phyloP scores from a whole-genome alignment of 78 protist species.

The Pelomyxa schiedti region DNA sequence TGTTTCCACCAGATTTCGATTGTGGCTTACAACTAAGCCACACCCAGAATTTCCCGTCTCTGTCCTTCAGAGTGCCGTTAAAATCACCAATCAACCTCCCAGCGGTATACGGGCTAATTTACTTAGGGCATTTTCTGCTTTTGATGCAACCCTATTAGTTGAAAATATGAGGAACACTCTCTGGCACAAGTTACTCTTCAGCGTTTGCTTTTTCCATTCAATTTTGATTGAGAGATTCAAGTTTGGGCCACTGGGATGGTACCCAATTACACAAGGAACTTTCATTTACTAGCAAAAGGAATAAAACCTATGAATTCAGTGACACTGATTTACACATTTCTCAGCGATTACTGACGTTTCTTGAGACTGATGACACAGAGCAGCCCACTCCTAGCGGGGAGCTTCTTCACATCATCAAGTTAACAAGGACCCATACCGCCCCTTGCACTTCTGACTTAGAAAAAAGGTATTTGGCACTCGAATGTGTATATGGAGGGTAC shows the following conservation, averaged over 20 bases:
- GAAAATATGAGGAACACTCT: too few relatives aligned
- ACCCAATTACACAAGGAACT: too few relatives aligned
- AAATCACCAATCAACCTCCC: constrained; percentile 90
- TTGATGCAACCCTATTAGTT: too few relatives aligned
- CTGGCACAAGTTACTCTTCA: constrained; percentile 47
- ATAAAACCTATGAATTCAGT: constrained; percentile 72
- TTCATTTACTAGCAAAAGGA: too few relatives aligned
- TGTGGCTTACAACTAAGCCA: constrained; percentile 81
- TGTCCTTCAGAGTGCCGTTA: constrained; percentile 67
- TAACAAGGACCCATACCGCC: too few relatives aligned
- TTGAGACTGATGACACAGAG: background rate
- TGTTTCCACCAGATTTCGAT: constrained; percentile 57
- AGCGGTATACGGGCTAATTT: constrained; percentile 66
- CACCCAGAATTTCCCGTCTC: constrained; percentile 76
- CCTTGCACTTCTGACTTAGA: too few relatives aligned
- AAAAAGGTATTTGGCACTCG: too few relatives aligned
- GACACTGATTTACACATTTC: constrained; percentile 47
- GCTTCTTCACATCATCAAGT: too few relatives aligned
- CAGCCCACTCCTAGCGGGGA: background rate
- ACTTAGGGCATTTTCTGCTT: constrained; percentile 30
- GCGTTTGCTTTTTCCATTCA: constrained; percentile 66
- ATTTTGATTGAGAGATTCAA: constrained; percentile 63
- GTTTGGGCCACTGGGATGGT: constrained; percentile 77
- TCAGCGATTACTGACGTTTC: background rate
- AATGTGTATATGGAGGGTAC: constrained; percentile 93